Percentiles rank a stretch among this genome's conserved stretches.
Evolutionary conservation across 805 yeast species (phyloP).

Genomic region (Isabelozyma rhagii): DNA sequence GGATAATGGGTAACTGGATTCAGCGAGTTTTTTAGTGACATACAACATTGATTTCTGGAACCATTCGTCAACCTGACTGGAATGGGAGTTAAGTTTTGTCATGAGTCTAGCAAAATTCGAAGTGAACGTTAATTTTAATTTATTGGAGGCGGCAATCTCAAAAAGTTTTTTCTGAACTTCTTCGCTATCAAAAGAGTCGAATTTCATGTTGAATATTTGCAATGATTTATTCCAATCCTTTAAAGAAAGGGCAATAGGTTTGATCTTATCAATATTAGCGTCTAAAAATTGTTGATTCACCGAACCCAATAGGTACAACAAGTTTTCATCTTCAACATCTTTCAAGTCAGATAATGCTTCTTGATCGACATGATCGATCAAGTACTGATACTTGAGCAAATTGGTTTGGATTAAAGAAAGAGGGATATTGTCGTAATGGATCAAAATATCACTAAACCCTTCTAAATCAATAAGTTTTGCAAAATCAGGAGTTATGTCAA

Average conservation of each 20-base stretch:
- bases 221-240: background rate
- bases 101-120: conserved; percentile 26
- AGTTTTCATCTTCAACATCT: conserved; percentile 10
- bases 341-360: conserved; percentile 2
- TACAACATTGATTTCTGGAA: conserved; percentile 54
- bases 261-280: background rate
- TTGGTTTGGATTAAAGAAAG: background rate
- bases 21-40: conserved; percentile 64
- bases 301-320: conserved; percentile 16
- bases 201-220: conserved; percentile 5
- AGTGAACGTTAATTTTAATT: conserved; percentile 24
- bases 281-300: conserved; percentile 4
- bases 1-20: conserved; percentile 25
- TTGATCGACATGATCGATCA: background rate
- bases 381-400: background rate
- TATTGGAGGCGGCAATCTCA: conserved; percentile 5
- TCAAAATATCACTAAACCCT: background rate
- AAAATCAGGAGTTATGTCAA: background rate
- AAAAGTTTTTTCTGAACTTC: conserved; percentile 1
- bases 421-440: background rate
- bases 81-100: conserved; percentile 14
- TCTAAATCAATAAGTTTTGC: background rate
- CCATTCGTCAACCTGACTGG: conserved; percentile 42
- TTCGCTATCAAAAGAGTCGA: conserved; percentile 11
- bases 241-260: conserved; percentile 9